Evolutionary conservation across 116 monocot genomes (phyloP).

Genomic region (Papilionanthe hybrid): DNA sequence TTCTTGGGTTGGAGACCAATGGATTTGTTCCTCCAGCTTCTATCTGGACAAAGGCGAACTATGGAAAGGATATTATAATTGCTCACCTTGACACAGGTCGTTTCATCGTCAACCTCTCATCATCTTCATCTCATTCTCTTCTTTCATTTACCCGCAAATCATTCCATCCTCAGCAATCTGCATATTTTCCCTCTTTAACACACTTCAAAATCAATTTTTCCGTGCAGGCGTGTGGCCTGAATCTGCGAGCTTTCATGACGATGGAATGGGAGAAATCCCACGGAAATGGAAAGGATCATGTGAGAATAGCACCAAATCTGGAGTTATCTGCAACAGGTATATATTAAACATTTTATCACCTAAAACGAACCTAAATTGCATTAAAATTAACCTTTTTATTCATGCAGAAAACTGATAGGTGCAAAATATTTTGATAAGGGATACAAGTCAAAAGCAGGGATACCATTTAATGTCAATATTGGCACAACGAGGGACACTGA

Average conservation of each 20-base stretch:
- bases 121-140: neutral
- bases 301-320: slow-evolving; percentile 5
- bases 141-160: neutral
- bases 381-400: neutral
- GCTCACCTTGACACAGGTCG: slow-evolving; percentile 29
- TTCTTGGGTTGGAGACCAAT: slow-evolving; percentile 16
- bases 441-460: neutral
- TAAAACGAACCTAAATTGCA: too few species aligned
- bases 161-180: neutral
- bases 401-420: slow-evolving; percentile 30
- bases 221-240: slow-evolving; percentile 32
- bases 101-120: neutral
- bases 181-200: neutral
- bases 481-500: slow-evolving; percentile 17
- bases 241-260: slow-evolving; percentile 24
- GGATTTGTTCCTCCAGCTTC: slow-evolving; percentile 15
- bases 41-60: slow-evolving; percentile 14
- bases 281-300: slow-evolving; percentile 23
- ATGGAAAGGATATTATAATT: slow-evolving; percentile 33
- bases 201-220: neutral
- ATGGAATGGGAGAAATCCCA: slow-evolving; percentile 18
- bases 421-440: slow-evolving; percentile 23
- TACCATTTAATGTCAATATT: too few species aligned
- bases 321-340: slow-evolving; percentile 30
- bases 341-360: neutral